A percentile compares a stretch with the other conserved stretches of the same genome.
phyloP scores from a whole-genome alignment of 139 green algal species.

The Trebouxia sp. region DNA sequence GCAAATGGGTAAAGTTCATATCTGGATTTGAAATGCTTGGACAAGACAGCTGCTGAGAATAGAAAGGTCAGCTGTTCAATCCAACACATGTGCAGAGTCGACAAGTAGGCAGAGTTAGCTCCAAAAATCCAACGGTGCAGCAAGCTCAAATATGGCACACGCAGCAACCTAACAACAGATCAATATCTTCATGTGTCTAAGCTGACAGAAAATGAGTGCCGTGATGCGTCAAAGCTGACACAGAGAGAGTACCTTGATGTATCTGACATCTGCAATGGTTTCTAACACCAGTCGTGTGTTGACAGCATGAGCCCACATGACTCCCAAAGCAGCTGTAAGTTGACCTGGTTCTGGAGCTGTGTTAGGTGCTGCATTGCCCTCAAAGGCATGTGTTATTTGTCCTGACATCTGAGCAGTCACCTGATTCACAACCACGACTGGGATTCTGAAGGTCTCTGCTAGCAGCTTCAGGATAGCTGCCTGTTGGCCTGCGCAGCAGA shows the following conservation, averaged over 20 bases:
- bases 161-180: too few relatives aligned
- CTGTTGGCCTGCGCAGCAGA: constrained; percentile 50
- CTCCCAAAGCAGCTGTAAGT: constrained; percentile 84
- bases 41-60: too few relatives aligned
- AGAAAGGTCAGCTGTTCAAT: too few relatives aligned
- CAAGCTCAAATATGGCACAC: too few relatives aligned
- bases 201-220: too few relatives aligned
- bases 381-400: not conserved
- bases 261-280: constrained; percentile 40
- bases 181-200: too few relatives aligned
- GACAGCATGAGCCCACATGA: constrained; percentile 91
- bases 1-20: too few relatives aligned
- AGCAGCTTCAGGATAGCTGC: constrained; percentile 74
- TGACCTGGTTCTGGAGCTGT: not conserved
- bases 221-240: too few relatives aligned
- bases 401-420: constrained; percentile 52
- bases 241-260: constrained; percentile 9
- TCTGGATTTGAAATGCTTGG: too few relatives aligned
- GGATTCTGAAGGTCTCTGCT: constrained; percentile 75
- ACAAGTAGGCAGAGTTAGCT: too few relatives aligned
- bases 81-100: too few relatives aligned
- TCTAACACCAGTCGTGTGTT: constrained; percentile 89
- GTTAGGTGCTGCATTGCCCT: not conserved
- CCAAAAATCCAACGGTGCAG: too few relatives aligned
- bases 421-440: constrained; percentile 82